Base-by-base conservation (phyloP, 208 protist species). In the Vickermania ingenoplastis region DNA sequence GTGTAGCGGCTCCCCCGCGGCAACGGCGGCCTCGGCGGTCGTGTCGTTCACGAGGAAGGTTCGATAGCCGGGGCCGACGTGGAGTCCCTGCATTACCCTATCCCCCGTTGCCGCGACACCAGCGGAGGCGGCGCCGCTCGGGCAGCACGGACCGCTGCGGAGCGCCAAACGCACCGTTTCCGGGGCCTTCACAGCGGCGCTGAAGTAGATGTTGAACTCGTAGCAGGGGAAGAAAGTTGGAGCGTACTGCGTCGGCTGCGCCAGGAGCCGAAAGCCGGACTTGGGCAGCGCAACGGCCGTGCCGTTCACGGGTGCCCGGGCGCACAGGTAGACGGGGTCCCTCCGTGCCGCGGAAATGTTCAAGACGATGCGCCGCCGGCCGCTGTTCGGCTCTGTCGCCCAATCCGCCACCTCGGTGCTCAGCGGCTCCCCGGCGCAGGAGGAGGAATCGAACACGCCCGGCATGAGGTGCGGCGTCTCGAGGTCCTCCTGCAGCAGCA, bases 401-500 rank as follows among this genome's bases (percentile, higher is more conserved):
- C 62, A 67, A 2, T n/a, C 52, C 45, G 66, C 66, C 1, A 58
- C 1, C 5, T 0, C 29, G 1, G 29, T 17, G 50, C 17, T 17
- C 45, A 59, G 50, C 41, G 25, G 41, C 29, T 61, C 21, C 28
- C n/a, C 41, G 0, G 21, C 50, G 31, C 62, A 67, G n/a, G 25
- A 51, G 13, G 4, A 17, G 4, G 17, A 53, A 22, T 27, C 61
- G 68, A 65, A 68, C 23, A 74, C 62, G 21, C 68, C 68, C 0
- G 57, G 60, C 53, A 64, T 57, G 3, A 74, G 62, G 3, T 30
- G 24, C 29, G 13, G 27, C 4, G 59, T 29, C 5, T 53, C 57
- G 21, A 74, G 27, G 50, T 53, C 25, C n/a, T 65, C 31, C 25
- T 22, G 50, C 23, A 74, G 61, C 7, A 53, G 59, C 5, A 74